Conservation (phyloP, 139 green algal genomes). For the Ettlia oleoabundans region DNA sequence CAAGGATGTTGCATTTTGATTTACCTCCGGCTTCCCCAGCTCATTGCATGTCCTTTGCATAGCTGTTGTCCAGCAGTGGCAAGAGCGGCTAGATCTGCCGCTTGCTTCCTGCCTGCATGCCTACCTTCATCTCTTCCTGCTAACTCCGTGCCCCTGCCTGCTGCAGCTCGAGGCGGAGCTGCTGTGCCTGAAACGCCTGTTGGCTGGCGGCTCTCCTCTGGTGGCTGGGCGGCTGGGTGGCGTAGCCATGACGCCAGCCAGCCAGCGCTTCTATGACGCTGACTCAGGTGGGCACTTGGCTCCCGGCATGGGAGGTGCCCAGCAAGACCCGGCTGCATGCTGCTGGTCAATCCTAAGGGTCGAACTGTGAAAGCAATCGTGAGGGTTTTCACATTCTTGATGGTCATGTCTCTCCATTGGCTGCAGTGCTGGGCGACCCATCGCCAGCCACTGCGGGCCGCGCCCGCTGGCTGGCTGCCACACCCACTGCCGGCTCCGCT, state of each 20-base stretch:
- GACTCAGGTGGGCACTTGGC: background rate
- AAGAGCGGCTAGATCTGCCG: too few species aligned
- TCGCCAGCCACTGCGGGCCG: background rate
- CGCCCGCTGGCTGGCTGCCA: background rate
- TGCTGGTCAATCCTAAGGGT: background rate
- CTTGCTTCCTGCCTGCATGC: too few species aligned
- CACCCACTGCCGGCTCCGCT: background rate
- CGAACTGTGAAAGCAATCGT: background rate
- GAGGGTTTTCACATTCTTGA: background rate
- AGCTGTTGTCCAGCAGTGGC: too few species aligned
- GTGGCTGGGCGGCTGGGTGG: background rate
- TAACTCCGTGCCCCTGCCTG: too few species aligned
- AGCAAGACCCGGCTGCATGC: too few species aligned
- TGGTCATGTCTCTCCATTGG: background rate
- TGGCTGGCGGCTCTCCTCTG: slow-evolving; percentile 10
- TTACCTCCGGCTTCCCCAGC: too few species aligned
- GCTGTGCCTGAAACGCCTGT: slow-evolving; percentile 9
- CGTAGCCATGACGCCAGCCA: background rate
- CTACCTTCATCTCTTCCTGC: too few species aligned
- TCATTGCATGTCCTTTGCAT: too few species aligned
- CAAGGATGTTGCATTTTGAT: too few species aligned
- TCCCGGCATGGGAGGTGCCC: background rate
- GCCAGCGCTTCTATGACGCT: slow-evolving; percentile 1
- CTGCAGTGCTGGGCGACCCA: background rate
- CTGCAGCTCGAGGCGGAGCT: slow-evolving; percentile 23